Base-by-base conservation (phyloP, 192 early-diverging fungal species). In the Diversispora epigaea region DNA sequence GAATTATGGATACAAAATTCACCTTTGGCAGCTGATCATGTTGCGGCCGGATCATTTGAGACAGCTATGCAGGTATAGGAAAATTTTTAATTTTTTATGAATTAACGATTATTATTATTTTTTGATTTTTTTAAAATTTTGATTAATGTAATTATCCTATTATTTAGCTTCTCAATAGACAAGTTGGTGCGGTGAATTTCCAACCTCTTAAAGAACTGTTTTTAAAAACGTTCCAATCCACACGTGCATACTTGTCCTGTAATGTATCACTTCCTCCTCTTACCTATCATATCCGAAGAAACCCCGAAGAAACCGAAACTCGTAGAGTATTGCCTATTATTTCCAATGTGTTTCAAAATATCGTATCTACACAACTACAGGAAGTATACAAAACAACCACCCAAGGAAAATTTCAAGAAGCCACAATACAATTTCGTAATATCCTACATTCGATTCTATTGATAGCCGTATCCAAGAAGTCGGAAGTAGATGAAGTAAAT, bases 41-140 rank as follows among this genome's bases (percentile, higher is more conserved):
- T 97, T 78, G 95, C 95, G 0, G 96, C 96, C 12, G 97, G 97
- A 54, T 90, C 92, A 25, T 98, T 97, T 80, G 96, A 97, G 75
- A 90, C 88, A 41, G 98, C 96, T 2, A 97, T 99, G 94, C 88
- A 93, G 87, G 91, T 92, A 82, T 65, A 57, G 3, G 40, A 64
- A 12, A 25, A 14, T 22, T 80, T 73, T 43, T 61, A 56, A 55
- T 58, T 17, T 49, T 43, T 39, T 40, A 14, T 55, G 7, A 22
- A 8, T 41, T 5, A 7, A 3, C 12, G 19, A 3, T 6, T 52
- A 39, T 25, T 49, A 68, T 32, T 41, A 56, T 40, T 55, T 40
- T 19, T 71, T 56, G 10, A 19, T 56, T 40, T 71, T 3, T 56
- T 15, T 45, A 55, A 10, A 57, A 17, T n/a, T 76, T 41, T 71